Evolutionary conservation across 2,329 filamentous ascomycete species (phyloP).

Genomic region (Colletotrichum orbiculare): DNA sequence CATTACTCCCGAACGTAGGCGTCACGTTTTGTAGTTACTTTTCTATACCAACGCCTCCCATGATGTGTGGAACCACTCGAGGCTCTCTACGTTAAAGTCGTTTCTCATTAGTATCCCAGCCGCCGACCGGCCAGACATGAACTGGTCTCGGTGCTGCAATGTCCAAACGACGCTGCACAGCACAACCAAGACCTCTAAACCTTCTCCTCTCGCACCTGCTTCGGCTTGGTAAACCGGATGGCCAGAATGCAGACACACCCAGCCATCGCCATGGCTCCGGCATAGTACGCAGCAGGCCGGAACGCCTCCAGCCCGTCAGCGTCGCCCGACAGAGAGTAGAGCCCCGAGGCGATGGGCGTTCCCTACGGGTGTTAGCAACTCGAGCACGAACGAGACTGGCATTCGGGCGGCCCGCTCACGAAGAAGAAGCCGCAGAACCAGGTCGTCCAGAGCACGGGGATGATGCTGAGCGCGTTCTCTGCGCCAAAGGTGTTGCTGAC

Average conservation of each 20-base stretch:
- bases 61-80: too few species aligned
- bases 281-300: slow-evolving; percentile 43
- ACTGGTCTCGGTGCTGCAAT: too few species aligned
- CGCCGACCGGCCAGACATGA: too few species aligned
- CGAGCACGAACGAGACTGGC: too few species aligned
- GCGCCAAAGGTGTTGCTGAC: slow-evolving; percentile 40
- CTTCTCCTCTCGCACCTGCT: background rate
- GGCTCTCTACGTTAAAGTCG: too few species aligned
- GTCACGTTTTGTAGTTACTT: too few species aligned
- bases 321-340: slow-evolving; percentile 40
- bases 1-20: too few species aligned
- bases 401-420: slow-evolving; percentile 30
- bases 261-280: slow-evolving; percentile 41
- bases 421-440: slow-evolving; percentile 45
- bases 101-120: too few species aligned
- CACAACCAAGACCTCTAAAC: background rate
- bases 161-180: too few species aligned
- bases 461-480: slow-evolving; percentile 41
- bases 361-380: slow-evolving; percentile 33
- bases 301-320: slow-evolving; percentile 37
- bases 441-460: slow-evolving; percentile 43
- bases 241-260: slow-evolving; percentile 21
- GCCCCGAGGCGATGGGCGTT: slow-evolving; percentile 42
- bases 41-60: too few species aligned
- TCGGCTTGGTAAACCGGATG: background rate